phyloP scores from a whole-genome alignment of 495 filamentous ascomycete species.

The Talaromyces wortmannii region DNA sequence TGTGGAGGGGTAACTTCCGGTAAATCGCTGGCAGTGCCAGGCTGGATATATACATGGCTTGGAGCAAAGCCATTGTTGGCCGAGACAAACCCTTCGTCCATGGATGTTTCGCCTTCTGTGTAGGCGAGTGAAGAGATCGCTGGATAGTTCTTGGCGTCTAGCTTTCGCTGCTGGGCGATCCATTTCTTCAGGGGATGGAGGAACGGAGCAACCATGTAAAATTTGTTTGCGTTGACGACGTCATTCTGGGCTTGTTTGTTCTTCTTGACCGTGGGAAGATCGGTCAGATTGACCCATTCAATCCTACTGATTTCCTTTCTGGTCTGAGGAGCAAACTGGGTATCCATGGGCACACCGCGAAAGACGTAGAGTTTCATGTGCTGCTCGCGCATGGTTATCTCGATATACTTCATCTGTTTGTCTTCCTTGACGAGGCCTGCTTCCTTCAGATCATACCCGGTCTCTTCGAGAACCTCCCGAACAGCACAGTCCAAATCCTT shows the following conservation, averaged over 20 bases:
- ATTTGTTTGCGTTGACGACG: conserved; percentile 68
- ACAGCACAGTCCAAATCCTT: conserved; percentile 87
- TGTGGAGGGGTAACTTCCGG: conserved; percentile 27
- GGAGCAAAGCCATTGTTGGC: conserved; percentile 10
- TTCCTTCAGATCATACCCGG: conserved; percentile 71
- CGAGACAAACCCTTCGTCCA: conserved; percentile 24
- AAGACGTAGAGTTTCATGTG: conserved; percentile 89
- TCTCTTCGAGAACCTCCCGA: conserved; percentile 93
- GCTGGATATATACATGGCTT: conserved; percentile 8
- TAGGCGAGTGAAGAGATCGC: conserved; percentile 9
- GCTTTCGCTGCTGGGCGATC: conserved; percentile 75
- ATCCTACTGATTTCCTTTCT: conserved; percentile 97
- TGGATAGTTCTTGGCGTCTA: conserved; percentile 37
- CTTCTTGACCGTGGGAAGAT: conserved; percentile 77
- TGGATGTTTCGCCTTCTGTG: conserved; percentile 27
- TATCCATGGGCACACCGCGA: conserved; percentile 76
- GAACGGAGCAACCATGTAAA: conserved; percentile 97
- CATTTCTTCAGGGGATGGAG: conserved; percentile 80
- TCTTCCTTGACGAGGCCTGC: conserved; percentile 65
- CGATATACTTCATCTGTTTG: conserved; percentile 67
- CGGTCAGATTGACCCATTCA: conserved; percentile 82
- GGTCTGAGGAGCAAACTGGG: conserved; percentile 79
- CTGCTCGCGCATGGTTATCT: conserved; percentile 85
- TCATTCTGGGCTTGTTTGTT: conserved; percentile 44
- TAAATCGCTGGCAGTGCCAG: conserved; percentile 30